Evolutionary conservation across 495 filamentous ascomycete genomes (phyloP).

Genomic region (Lophiostoma macrostomum): DNA sequence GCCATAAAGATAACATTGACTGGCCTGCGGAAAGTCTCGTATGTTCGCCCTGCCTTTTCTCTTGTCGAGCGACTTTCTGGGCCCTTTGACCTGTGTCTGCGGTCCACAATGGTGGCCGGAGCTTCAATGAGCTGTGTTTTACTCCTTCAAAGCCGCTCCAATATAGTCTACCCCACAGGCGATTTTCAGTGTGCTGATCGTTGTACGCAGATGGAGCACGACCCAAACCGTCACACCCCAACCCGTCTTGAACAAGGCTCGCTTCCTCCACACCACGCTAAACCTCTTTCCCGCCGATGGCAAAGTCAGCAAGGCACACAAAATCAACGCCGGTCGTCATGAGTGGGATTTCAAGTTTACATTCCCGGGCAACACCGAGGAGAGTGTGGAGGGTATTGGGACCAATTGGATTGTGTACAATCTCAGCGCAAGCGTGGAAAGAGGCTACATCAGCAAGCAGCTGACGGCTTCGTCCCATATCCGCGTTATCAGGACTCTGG

Average conservation of each 20-base stretch:
- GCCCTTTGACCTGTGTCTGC: too few relatives aligned
- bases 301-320: slow-evolving; percentile 50
- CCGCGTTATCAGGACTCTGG: slow-evolving; percentile 82
- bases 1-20: slow-evolving; percentile 38
- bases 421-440: slow-evolving; percentile 80
- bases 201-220: slow-evolving; percentile 22
- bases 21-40: slow-evolving; percentile 40
- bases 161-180: too few relatives aligned
- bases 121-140: too few relatives aligned
- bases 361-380: slow-evolving; percentile 70
- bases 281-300: slow-evolving; percentile 33
- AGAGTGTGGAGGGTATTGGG: slow-evolving; percentile 83
- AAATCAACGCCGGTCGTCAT: slow-evolving; percentile 73
- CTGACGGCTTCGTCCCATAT: slow-evolving; percentile 73
- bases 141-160: too few relatives aligned
- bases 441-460: slow-evolving; percentile 77
- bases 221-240: slow-evolving; percentile 31
- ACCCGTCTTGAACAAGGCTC: slow-evolving; percentile 36
- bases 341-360: slow-evolving; percentile 85
- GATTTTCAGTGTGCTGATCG: slow-evolving; percentile 4
- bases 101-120: too few relatives aligned
- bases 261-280: slow-evolving; percentile 35
- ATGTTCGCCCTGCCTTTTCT: slow-evolving; percentile 17
- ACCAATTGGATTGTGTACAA: slow-evolving; percentile 81
- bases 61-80: too few relatives aligned